Evolutionary conservation across 345 rosid species (phyloP), one percentile per base, ranked within the genome.

Genomic region (Murraya koenigii): DNA sequence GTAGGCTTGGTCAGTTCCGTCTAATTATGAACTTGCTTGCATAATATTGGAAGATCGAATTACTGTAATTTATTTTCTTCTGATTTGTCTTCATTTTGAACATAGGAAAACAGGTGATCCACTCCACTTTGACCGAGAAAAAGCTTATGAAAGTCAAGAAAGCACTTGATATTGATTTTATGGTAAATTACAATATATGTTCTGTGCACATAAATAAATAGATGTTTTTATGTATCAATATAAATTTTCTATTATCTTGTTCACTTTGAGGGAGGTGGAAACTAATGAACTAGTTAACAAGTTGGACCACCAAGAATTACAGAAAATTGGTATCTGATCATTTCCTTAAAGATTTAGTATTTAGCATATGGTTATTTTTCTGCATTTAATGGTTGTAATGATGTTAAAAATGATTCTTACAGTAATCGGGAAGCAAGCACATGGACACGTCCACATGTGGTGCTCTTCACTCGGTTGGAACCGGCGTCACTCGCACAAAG

Each of bases 401-500:
- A 36, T 6, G 6, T 2, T 47, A 36, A 44, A 32, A 47, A n/a
- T 26, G 26, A 39, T 64, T 69, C 69, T 76, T 56, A 56, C 14
- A 76, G 72, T 72, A n/a, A 36, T 41, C 84, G 88, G 95, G 78
- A 74, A 82, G 75, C 66, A 75, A 71, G 49, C 75, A 63, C 23
- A 83, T 75, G 44, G 92, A 96, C 82, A 81, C 79, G 84, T 94
- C 98, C 7, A 96, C 98, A 5, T 93, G 92, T 54, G 99, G 98
- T 33, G 90, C 56, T 41, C 89, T 96, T 77, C 98, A 90, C 78
- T 96, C 98, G 4, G 80, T 96, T 61, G 99, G 99, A 65, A 94
- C 99, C 30, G 98, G 92, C 79, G 85, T 92, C 60, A 96, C 99
- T 39, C 98, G 99, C 82, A 96, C 83, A 75, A 92, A 74, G 85